phyloP scores from a whole-genome alignment of 1,139 yeast species.

The Candida mesenterica region DNA sequence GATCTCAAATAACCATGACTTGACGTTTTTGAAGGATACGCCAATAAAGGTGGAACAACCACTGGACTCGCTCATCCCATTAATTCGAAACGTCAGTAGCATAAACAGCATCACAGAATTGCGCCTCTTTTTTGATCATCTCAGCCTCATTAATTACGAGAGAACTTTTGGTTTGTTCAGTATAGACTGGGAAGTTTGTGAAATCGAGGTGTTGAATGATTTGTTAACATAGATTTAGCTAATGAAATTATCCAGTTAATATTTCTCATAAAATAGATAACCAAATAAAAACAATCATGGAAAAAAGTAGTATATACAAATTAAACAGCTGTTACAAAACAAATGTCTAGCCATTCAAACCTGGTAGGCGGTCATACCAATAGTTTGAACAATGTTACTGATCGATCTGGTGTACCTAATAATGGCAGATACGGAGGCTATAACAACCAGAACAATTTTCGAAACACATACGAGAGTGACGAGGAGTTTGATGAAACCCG shows the following conservation, averaged over 20 bases:
- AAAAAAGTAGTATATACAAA: background rate
- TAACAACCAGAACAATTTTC: background rate
- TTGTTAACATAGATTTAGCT: no score
- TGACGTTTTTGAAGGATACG: slow-evolving; percentile 32
- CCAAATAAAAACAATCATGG: no score
- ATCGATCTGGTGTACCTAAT: background rate
- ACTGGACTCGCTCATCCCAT: slow-evolving; percentile 35
- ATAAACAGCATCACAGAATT: slow-evolving; percentile 51
- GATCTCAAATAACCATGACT: slow-evolving; percentile 43
- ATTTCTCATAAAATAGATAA: no score
- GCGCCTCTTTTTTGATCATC: slow-evolving; percentile 65
- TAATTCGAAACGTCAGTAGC: slow-evolving; percentile 44
- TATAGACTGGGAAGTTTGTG: slow-evolving; percentile 50
- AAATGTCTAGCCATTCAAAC: background rate
- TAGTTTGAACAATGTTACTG: background rate
- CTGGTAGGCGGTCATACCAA: background rate
- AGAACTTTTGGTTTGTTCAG: slow-evolving; percentile 57
- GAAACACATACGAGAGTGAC: slow-evolving; percentile 10
- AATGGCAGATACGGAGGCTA: background rate
- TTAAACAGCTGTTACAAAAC: no score
- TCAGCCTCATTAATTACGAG: slow-evolving; percentile 74
- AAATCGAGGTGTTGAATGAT: slow-evolving; percentile 56
- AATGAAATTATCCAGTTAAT: no score
- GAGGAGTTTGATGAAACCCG: slow-evolving; percentile 20
- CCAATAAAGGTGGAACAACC: slow-evolving; percentile 31